These are phyloP conservation scores for Solanum pimpinellifolium DNA, from an alignment of 257 asterid genomes.

Conservation along the genomic window DNA sequence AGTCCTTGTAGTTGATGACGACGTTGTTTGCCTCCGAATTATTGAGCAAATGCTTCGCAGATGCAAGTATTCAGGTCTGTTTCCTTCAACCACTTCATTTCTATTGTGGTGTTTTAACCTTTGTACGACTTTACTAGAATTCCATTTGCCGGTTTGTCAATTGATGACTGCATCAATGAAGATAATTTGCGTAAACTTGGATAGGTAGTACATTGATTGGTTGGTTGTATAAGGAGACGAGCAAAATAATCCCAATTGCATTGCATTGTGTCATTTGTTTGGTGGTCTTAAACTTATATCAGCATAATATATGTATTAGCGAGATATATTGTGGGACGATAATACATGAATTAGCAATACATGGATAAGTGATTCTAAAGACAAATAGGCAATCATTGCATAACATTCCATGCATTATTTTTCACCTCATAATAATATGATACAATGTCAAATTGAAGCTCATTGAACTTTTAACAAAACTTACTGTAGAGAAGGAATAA, in stretches of 20 bases:
- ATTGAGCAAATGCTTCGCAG: constrained; percentile 69
- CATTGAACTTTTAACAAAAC: not conserved
- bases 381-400: not conserved
- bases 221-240: not conserved
- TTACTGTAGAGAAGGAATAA: not conserved
- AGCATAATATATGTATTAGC: not conserved
- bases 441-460: not conserved
- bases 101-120: not conserved
- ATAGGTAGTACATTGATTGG: not conserved
- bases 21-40: constrained; percentile 45
- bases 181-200: not conserved
- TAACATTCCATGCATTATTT: not conserved
- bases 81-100: not conserved
- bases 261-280: not conserved
- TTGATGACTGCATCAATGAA: not conserved
- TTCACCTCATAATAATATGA: not conserved
- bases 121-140: not conserved
- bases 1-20: constrained; percentile 77
- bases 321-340: not conserved
- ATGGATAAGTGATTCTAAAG: not conserved
- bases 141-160: not conserved
- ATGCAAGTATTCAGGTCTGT: constrained; percentile 32
- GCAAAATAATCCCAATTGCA: not conserved
- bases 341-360: not conserved
- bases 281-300: not conserved